Conservation (phyloP, 2,329 filamentous ascomycete species). For the Lachnellula occidentalis region DNA sequence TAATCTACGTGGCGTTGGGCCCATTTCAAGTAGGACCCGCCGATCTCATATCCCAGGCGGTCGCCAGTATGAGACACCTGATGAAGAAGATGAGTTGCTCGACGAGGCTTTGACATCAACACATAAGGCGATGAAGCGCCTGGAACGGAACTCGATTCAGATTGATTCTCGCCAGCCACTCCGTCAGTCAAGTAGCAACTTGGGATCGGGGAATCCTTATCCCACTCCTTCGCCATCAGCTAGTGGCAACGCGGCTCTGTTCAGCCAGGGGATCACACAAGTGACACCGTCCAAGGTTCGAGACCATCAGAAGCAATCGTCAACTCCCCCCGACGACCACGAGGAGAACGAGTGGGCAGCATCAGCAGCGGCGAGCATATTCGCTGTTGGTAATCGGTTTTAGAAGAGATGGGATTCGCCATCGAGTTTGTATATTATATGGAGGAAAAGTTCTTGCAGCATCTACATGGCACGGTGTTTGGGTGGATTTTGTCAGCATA, state of each 20-base stretch:
- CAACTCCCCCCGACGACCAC: conserved; percentile 91
- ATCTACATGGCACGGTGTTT: conserved; percentile 33
- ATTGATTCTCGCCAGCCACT: conserved; percentile 43
- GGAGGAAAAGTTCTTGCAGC: conserved; percentile 29
- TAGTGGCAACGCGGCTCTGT: conserved; percentile 71
- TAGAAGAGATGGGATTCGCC: conserved; percentile 28
- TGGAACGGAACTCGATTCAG: conserved; percentile 44
- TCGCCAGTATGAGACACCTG: conserved; percentile 86
- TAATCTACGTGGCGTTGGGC: conserved; percentile 51
- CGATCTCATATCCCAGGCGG: conserved; percentile 71
- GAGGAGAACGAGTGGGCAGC: conserved; percentile 90
- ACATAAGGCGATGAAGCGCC: conserved; percentile 64
- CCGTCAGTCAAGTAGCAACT: conserved; percentile 59
- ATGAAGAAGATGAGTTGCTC: conserved; percentile 92
- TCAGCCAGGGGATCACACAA: conserved; percentile 51
- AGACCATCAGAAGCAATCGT: conserved; percentile 66
- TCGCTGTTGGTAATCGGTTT: conserved; percentile 63
- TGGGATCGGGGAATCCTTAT: conserved; percentile 56
- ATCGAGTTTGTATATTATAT: conserved; percentile 27
- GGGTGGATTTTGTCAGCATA: conserved; percentile 19
- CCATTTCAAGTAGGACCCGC: conserved; percentile 74
- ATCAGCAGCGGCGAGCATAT: conserved; percentile 74
- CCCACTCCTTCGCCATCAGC: conserved; percentile 71
- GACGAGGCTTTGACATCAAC: conserved; percentile 82
- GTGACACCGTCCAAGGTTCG: conserved; percentile 43